Evolutionary conservation across 2,329 filamentous ascomycete genomes (phyloP).

Genomic region (Clathrospora elynae): DNA sequence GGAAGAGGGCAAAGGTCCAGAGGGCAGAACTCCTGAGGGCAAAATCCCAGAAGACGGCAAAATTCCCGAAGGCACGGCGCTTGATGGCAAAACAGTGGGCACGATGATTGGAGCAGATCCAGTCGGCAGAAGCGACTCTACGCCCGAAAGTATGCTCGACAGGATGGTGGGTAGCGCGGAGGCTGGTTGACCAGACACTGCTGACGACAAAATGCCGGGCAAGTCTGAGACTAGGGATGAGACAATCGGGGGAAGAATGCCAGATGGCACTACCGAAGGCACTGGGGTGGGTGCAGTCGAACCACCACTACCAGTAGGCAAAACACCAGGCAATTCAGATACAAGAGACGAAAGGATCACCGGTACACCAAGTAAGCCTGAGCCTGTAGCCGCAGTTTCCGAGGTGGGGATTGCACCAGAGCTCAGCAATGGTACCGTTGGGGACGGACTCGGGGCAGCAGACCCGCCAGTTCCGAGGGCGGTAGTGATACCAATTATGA

Average conservation of each 20-base stretch:
- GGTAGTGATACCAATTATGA: constrained; percentile 46
- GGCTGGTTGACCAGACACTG: constrained; percentile 21
- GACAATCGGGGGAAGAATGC: constrained; percentile 21
- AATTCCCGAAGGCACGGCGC: constrained; percentile 14
- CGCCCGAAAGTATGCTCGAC: constrained; percentile 24
- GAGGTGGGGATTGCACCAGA: constrained; percentile 32
- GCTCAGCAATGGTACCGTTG: constrained; percentile 16
- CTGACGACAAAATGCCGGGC: constrained; percentile 26
- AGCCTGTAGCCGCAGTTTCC: constrained; percentile 20
- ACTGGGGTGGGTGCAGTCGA: constrained; percentile 23
- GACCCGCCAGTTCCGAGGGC: constrained; percentile 35
- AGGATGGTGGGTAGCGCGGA: constrained; percentile 26
- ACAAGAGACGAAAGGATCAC: constrained; percentile 26
- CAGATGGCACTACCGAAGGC: constrained; percentile 17
- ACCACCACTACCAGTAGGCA: constrained; percentile 23
- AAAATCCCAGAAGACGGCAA: constrained; percentile 11
- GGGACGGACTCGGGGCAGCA: constrained; percentile 15
- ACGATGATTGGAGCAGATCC: constrained; percentile 19
- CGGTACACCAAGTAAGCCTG: constrained; percentile 18
- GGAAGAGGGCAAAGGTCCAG: constrained; percentile 8
- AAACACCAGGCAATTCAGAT: constrained; percentile 29
- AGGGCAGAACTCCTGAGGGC: constrained; percentile 17
- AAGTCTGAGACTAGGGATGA: constrained; percentile 26
- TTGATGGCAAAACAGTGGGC: constrained; percentile 12
- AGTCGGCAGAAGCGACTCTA: constrained; percentile 20